Conservation (phyloP, 441 rosid genomes). For the Macaranga tanarius region DNA sequence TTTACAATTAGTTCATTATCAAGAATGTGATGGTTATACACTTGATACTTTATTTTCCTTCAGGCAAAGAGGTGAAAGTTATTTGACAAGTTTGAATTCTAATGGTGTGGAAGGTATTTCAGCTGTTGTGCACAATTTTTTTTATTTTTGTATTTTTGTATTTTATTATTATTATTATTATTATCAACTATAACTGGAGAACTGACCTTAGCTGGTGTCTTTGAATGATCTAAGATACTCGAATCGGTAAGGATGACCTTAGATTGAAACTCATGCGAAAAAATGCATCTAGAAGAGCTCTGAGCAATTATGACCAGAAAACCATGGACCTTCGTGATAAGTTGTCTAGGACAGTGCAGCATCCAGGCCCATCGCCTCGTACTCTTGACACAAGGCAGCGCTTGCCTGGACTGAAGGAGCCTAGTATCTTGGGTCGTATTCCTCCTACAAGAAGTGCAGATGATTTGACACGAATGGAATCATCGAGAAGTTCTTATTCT, state of each 20-base stretch:
- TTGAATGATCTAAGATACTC: conserved; percentile 47
- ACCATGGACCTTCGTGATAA: conserved; percentile 64
- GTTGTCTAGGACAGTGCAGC: conserved; percentile 52
- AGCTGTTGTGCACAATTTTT: conserved; percentile 15
- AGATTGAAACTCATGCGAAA: conserved; percentile 79
- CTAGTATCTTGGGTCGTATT: conserved; percentile 36
- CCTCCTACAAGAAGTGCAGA: conserved; percentile 57
- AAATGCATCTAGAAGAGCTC: conserved; percentile 42
- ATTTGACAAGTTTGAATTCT: conserved; percentile 31
- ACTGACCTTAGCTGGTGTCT: conserved; percentile 34
- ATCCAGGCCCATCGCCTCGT: conserved; percentile 30
- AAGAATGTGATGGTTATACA: not conserved
- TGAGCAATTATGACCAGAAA: conserved; percentile 42
- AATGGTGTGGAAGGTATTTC: conserved; percentile 49
- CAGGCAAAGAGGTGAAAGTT: conserved; percentile 67
- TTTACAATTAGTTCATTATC: not conserved
- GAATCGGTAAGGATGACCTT: conserved; percentile 65
- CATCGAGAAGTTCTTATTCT: conserved; percentile 53
- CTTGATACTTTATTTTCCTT: conserved; percentile 20
- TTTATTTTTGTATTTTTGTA: no score
- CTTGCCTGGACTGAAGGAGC: conserved; percentile 45
- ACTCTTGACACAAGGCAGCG: conserved; percentile 35
- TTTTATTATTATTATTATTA: no score
- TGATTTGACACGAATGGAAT: conserved; percentile 45
- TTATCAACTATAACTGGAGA: conserved; percentile 29